Evolutionary conservation across 1,284 basidiomycete genomes (phyloP).

Genomic region (Malassezia brasiliensis): DNA sequence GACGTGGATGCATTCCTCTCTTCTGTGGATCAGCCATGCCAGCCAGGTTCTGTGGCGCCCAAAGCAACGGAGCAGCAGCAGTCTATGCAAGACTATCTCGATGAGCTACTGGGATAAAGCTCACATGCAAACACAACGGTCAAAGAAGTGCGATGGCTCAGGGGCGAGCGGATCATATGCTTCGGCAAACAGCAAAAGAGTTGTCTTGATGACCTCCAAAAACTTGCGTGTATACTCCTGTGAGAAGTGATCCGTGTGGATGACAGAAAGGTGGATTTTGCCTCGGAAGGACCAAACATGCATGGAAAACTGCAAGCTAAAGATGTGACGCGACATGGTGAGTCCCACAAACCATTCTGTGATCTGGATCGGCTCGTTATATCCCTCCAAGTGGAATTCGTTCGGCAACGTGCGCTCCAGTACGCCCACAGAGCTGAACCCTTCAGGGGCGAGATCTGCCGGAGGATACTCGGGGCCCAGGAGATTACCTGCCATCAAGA

Average conservation of each 20-base stretch:
- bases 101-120: background rate
- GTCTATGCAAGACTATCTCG: constrained; percentile 7
- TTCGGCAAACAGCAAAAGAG: constrained; percentile 6
- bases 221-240: background rate
- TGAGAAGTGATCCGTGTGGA: constrained; percentile 7
- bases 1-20: constrained; percentile 16
- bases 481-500: constrained; percentile 3
- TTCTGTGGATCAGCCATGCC: background rate
- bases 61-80: background rate
- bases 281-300: constrained; percentile 11
- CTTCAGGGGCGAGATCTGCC: constrained; percentile 7
- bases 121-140: background rate
- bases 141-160: too few relatives aligned
- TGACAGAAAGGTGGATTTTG: constrained; percentile 10
- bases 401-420: constrained; percentile 4
- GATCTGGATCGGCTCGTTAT: constrained; percentile 5
- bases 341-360: constrained; percentile 14
- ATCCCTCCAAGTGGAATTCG: background rate
- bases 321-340: constrained; percentile 11
- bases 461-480: constrained; percentile 5
- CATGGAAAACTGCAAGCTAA: constrained; percentile 12
- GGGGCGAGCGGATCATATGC: constrained; percentile 8
- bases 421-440: constrained; percentile 16
- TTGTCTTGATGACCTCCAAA: constrained; percentile 8
- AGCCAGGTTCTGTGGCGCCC: background rate